Evolutionary conservation across 2,329 filamentous ascomycete species (phyloP).

Genomic region (Dothideomycetidae sp.): DNA sequence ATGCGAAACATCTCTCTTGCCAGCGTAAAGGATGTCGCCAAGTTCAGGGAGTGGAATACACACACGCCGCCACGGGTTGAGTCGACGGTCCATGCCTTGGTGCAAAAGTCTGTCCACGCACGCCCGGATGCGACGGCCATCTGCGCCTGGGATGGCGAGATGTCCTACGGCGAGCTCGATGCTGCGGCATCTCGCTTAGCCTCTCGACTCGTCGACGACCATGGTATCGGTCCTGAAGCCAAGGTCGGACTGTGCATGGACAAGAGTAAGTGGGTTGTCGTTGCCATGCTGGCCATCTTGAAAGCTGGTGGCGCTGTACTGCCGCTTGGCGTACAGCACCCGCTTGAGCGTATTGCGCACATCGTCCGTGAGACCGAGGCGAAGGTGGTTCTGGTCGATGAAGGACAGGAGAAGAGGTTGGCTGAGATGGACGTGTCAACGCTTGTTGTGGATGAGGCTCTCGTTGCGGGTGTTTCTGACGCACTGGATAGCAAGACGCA

Average conservation of each 20-base stretch:
- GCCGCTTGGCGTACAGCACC: conserved; percentile 10
- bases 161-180: conserved; percentile 3
- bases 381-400: not conserved
- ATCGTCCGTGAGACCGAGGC: conserved; percentile 15
- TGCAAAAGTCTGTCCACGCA: not conserved
- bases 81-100: conserved; percentile 5
- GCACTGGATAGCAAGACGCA: conserved; percentile 6
- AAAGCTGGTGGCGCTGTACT: conserved; percentile 25
- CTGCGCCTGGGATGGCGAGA: conserved; percentile 4
- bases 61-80: not conserved
- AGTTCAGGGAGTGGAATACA: conserved; percentile 2
- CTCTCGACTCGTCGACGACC: conserved; percentile 2
- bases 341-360: conserved; percentile 16
- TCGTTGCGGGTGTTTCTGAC: conserved; percentile 11
- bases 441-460: not conserved
- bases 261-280: conserved; percentile 22
- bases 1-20: not conserved
- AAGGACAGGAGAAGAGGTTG: not conserved
- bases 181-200: conserved; percentile 3
- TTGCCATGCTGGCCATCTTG: conserved; percentile 24
- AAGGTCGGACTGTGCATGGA: conserved; percentile 25
- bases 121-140: conserved; percentile 3
- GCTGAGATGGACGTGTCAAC: not conserved
- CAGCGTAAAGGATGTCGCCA: not conserved
- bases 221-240: not conserved